phyloP scores from a whole-genome alignment of 495 filamentous ascomycete species.

The Friedmanniomyces simplex region DNA sequence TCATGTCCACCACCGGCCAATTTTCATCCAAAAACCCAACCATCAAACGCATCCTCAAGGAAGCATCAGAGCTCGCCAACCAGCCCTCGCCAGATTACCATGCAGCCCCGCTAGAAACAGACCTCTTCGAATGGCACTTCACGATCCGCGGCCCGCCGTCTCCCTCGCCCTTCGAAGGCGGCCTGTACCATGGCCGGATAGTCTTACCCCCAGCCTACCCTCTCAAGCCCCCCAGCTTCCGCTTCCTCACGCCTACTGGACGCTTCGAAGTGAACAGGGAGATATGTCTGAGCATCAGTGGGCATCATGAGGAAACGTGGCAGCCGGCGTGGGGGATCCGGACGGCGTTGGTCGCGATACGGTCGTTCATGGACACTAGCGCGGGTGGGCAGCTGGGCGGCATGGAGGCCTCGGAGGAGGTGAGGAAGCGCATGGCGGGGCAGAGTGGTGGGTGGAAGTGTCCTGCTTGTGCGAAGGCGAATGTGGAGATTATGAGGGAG shows the following conservation, averaged over 20 bases:
- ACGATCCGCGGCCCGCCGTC: constrained; percentile 82
- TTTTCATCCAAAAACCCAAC: constrained; percentile 73
- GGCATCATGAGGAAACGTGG: constrained; percentile 97
- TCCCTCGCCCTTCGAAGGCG: constrained; percentile 63
- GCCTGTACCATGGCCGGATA: constrained; percentile 94
- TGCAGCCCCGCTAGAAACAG: constrained; percentile 68
- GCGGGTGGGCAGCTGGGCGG: constrained; percentile 77
- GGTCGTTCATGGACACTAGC: constrained; percentile 64
- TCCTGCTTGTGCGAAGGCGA: constrained; percentile 52
- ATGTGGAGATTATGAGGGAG: constrained; percentile 59
- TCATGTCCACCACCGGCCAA: constrained; percentile 35
- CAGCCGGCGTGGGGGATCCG: constrained; percentile 95
- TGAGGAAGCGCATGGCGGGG: constrained; percentile 54
- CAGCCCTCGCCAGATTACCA: constrained; percentile 71
- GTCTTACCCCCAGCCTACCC: constrained; percentile 81
- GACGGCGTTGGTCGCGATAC: constrained; percentile 59
- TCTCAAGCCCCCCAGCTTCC: constrained; percentile 79
- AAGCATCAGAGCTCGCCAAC: constrained; percentile 71
- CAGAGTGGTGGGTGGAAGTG: constrained; percentile 55
- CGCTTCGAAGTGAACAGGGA: constrained; percentile 95
- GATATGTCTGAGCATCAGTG: constrained; percentile 86
- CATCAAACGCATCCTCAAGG: constrained; percentile 70
- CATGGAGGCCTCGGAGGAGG: constrained; percentile 56
- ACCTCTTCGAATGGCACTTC: constrained; percentile 99
- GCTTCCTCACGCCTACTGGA: constrained; percentile 84